Base-by-base conservation (phyloP, 1,139 yeast genomes). In the Dujonia santamariae region DNA sequence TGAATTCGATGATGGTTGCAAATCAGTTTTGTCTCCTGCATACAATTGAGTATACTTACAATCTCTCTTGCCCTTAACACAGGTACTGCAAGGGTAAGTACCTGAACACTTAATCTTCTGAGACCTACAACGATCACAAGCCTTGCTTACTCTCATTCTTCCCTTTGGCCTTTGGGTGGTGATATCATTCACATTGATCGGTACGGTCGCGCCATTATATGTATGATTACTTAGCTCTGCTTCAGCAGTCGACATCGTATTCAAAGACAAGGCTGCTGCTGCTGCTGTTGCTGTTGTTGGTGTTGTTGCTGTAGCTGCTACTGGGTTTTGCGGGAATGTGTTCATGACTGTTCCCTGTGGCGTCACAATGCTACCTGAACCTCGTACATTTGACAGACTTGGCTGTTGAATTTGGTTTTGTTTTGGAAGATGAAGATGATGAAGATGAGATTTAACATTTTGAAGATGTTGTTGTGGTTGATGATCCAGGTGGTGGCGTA, bases 91-190 rank as follows among this genome's bases (percentile, higher is more conserved):
- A 2, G 85, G 85, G 32, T 51, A 53, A 16, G 67, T 59, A 3
- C 85, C 85, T 31, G 78, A 71, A 49, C 85, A 79, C 48, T 79
- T 79, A 41, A 76, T 76, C 52, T 79, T 79, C 39, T 77, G 80
- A 22, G 63, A 58, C 42, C 82, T 62, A 53, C 85, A 79, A 19
- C 80, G 59, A 39, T 72, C 79, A 47, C 85, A 79, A 2, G 85
- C 85, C 41, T 68, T 71, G 31, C 67, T 64, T 3, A 78, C 85
- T 33, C 81, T 54, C 45, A 69, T 45, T 28, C 77, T 48, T 4
- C 41, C 48, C 30, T 38, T 43, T 9, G 16, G 37, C 12, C 19
- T 15, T 11, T 12, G 22, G 25, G 6, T 35, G 34, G 12, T 4
- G 31, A 31, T 24, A 25, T 14, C 14, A 22, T 19, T 9, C 21